A percentile compares a stretch with the other conserved stretches of the same genome.
phyloP scores from a whole-genome alignment of 495 filamentous ascomycete species.

The Penicillium parvum region DNA sequence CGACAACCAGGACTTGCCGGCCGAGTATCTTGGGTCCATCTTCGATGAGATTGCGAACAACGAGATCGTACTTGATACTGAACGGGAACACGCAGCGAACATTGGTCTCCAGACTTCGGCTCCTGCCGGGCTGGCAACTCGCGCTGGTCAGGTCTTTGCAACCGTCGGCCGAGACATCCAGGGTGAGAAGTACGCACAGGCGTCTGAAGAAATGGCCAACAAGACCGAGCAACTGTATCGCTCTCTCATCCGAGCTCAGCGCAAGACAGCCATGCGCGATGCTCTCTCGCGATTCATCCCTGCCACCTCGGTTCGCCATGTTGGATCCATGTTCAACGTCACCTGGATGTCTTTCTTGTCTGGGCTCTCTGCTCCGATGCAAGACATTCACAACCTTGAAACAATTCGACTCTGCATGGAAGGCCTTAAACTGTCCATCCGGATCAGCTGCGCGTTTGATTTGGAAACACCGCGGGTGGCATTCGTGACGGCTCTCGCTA shows the following conservation, averaged over 20 bases:
- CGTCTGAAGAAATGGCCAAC: constrained; percentile 90
- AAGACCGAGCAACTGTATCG: constrained; percentile 88
- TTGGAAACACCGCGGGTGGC: constrained; percentile 85
- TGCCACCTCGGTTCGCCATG: constrained; percentile 87
- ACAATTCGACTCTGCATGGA: constrained; percentile 90
- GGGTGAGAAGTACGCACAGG: constrained; percentile 87
- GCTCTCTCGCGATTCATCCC: constrained; percentile 76
- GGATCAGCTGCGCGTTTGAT: constrained; percentile 90
- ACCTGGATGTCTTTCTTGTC: constrained; percentile 99
- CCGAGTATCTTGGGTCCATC: constrained; percentile 85
- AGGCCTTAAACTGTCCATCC: constrained; percentile 87
- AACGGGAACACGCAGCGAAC: constrained; percentile 81
- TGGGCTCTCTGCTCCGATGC: constrained; percentile 82
- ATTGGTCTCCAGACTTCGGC: constrained; percentile 56
- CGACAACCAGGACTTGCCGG: constrained; percentile 86
- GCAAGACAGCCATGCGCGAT: constrained; percentile 65
- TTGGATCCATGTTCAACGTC: constrained; percentile 98
- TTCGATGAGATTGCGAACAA: constrained; percentile 88
- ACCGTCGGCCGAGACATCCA: constrained; percentile 89
- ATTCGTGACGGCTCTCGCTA: constrained; percentile 89
- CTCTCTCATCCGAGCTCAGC: constrained; percentile 79
- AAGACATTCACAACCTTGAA: constrained; percentile 86
- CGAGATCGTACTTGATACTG: constrained; percentile 92
- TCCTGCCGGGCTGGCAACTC: constrained; percentile 65
- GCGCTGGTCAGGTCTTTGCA: constrained; percentile 83